Conservation (phyloP, 75 land plant species). For the Cupressus sempervirens region DNA sequence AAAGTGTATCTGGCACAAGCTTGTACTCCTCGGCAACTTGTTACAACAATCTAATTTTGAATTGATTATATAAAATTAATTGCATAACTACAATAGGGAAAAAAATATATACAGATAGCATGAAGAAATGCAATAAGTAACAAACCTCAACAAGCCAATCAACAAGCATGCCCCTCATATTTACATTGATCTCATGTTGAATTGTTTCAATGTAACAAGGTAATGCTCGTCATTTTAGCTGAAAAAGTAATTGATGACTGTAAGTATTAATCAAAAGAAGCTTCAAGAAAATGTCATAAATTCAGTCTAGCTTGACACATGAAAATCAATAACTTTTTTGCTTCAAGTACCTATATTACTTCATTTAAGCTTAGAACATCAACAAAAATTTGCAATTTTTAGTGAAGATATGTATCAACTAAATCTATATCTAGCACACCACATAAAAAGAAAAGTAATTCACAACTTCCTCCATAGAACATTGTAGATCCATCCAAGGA, state of each 20-base stretch:
- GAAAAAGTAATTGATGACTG: not conserved
- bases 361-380: too few relatives aligned
- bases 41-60: not conserved
- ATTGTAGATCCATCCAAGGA: too few relatives aligned
- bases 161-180: too few relatives aligned
- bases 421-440: too few relatives aligned
- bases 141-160: constrained; percentile 24
- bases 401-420: too few relatives aligned
- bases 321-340: too few relatives aligned
- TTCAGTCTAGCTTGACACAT: too few relatives aligned
- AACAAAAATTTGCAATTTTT: too few relatives aligned
- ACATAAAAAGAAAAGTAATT: too few relatives aligned
- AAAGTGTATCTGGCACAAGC: constrained; percentile 83
- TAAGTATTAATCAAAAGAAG: not conserved
- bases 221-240: constrained; percentile 22
- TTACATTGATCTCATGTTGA: constrained; percentile 22
- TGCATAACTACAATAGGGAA: not conserved
- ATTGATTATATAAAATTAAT: not conserved
- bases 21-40: constrained; percentile 89
- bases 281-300: too few relatives aligned
- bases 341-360: too few relatives aligned
- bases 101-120: not conserved
- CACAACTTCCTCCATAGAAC: too few relatives aligned
- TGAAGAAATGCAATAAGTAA: constrained; percentile 1
- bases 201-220: constrained; percentile 15